Conservation (phyloP, 2,329 filamentous ascomycete genomes). For the Hypoxylon sp. region DNA sequence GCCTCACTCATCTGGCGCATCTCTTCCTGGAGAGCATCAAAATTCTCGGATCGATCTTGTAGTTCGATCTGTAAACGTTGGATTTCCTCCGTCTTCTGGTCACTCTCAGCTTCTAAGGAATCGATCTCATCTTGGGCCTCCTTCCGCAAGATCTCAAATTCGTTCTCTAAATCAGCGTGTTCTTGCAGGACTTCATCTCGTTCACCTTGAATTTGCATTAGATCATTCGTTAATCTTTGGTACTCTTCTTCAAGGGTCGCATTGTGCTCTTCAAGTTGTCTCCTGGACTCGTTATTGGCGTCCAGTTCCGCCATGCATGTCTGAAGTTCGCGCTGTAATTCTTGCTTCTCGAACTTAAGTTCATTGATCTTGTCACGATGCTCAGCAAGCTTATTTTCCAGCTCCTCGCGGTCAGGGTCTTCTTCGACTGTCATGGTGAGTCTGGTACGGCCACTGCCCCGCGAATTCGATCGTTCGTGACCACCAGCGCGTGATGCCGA, state of each 20-base stretch:
- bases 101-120: slow-evolving; percentile 78
- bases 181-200: slow-evolving; percentile 86
- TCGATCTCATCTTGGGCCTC: slow-evolving; percentile 78
- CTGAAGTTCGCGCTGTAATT: slow-evolving; percentile 86
- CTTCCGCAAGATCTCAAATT: slow-evolving; percentile 72
- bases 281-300: slow-evolving; percentile 74
- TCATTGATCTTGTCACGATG: slow-evolving; percentile 89
- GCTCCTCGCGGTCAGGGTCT: slow-evolving; percentile 86
- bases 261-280: slow-evolving; percentile 70
- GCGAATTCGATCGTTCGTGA: slow-evolving; percentile 80
- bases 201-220: slow-evolving; percentile 84
- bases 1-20: slow-evolving; percentile 93
- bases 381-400: slow-evolving; percentile 86
- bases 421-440: slow-evolving; percentile 77
- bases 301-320: slow-evolving; percentile 86
- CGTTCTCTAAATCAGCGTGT: slow-evolving; percentile 70
- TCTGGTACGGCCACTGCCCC: slow-evolving; percentile 77
- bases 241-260: slow-evolving; percentile 84
- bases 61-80: slow-evolving; percentile 80
- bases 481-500: slow-evolving; percentile 85
- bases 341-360: slow-evolving; percentile 89
- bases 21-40: slow-evolving; percentile 91
- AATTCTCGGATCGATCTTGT: slow-evolving; percentile 85
- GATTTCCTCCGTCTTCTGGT: slow-evolving; percentile 79
- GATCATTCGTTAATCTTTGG: slow-evolving; percentile 82